A percentile compares a stretch with the other conserved stretches of the same genome.
phyloP scores from a whole-genome alignment of 352 stramenopile genomes.

The Globisporangium takayamanum region DNA sequence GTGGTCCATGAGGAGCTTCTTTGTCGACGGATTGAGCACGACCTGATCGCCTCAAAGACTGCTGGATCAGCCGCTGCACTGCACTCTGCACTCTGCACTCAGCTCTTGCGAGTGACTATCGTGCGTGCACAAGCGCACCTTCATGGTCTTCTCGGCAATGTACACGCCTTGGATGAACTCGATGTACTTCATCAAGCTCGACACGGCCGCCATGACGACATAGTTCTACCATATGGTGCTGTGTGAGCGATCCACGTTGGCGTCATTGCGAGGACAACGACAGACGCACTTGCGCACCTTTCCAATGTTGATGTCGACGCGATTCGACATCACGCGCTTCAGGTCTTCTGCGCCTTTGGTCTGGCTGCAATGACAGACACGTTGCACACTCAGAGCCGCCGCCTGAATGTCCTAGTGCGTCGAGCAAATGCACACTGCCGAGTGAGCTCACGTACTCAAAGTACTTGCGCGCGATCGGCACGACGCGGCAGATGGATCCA shows the following conservation, averaged over 20 bases:
- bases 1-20: conserved; percentile 79
- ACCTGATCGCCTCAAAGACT: conserved; percentile 25
- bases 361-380: conserved; percentile 33
- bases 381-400: no score
- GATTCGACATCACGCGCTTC: conserved; percentile 77
- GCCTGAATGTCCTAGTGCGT: no score
- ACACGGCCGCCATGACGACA: conserved; percentile 72
- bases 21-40: conserved; percentile 62
- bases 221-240: conserved; percentile 48
- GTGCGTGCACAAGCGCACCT: conserved; percentile 25
- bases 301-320: conserved; percentile 77
- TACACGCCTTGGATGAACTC: conserved; percentile 84
- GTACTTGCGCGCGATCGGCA: conserved; percentile 71
- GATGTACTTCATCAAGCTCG: conserved; percentile 81
- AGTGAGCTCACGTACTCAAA: conserved; percentile 43
- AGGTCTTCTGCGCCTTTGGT: conserved; percentile 81
- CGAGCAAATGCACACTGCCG: neutral
- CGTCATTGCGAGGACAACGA: neutral
- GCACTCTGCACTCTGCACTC: no score
- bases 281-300: conserved; percentile 24
- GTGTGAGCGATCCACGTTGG: no score
- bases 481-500: conserved; percentile 43
- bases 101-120: neutral
- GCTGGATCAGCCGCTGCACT: neutral
- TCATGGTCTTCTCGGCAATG: conserved; percentile 77